Evolutionary conservation across 75 land plant species (phyloP).

Genomic region (Pseudotsuga menziesii): DNA sequence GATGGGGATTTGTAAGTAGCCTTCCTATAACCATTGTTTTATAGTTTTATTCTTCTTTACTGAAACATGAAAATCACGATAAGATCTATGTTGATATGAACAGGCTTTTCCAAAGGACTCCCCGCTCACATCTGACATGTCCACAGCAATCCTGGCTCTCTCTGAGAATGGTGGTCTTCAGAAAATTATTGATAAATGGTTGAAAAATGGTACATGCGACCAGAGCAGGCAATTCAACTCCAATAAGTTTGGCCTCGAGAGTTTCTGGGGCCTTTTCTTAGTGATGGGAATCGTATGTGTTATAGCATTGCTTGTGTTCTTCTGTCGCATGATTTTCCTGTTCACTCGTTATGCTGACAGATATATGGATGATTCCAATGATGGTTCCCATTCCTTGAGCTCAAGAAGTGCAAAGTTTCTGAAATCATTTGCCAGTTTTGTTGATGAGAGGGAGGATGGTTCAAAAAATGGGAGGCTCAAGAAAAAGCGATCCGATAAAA

Average conservation of each 20-base stretch:
- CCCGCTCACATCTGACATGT: constrained; percentile 75
- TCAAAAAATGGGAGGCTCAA: not conserved
- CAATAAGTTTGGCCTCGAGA: constrained; percentile 46
- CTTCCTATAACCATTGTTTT: not conserved
- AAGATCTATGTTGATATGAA: too few species aligned
- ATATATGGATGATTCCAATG: not conserved
- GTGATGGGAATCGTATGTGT: constrained; percentile 61
- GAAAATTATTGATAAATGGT: constrained; percentile 69
- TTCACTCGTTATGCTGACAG: constrained; percentile 7
- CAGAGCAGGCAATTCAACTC: constrained; percentile 28
- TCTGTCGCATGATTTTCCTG: constrained; percentile 26
- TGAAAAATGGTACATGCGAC: constrained; percentile 34
- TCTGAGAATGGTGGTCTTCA: constrained; percentile 79
- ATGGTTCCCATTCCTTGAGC: not conserved
- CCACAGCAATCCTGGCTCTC: constrained; percentile 80
- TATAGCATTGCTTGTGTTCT: constrained; percentile 51
- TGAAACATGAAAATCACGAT: too few species aligned
- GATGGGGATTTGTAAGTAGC: constrained; percentile 92
- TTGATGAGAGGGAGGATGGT: constrained; percentile 42
- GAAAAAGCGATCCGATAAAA: not conserved
- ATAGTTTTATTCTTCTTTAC: too few species aligned
- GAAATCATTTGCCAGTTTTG: constrained; percentile 29
- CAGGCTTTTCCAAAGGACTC: constrained; percentile 97
- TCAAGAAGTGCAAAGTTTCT: constrained; percentile 19
- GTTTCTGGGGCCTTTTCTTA: constrained; percentile 87